Evolutionary conservation across 331 rosid genomes (phyloP), one percentile per base, ranked within the genome.

Genomic region (Cydonia oblonga): DNA sequence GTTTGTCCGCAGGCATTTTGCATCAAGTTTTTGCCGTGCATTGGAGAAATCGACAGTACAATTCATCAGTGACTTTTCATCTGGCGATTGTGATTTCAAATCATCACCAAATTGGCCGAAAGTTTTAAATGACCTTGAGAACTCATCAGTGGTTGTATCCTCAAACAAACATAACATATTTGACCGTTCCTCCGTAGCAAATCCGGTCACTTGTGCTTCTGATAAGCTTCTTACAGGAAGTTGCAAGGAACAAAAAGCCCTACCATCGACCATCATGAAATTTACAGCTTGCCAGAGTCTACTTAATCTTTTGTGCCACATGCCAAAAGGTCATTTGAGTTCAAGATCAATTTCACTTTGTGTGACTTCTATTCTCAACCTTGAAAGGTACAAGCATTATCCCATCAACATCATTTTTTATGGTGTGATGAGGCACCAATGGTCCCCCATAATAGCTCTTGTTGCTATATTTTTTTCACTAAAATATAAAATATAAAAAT

Each of bases 1-100:
- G 97, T 89, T 89, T 93, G 88, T 85, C 79, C 22, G 85, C 95
- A 89, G 95, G 89, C 78, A 78, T 72, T 78, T 93, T 72, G 90
- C 92, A 75, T 82, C 84, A 20, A 83, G 84, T 76, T 85, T 89
- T 64, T 93, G 97, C 84, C 72, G 51, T 64, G 89, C 86, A 58
- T 69, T 93, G 83, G 87, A 86, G 86, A 82, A 85, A 76, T 81
- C 78, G 7, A 86, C 80, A 73, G 67, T 71, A 7, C 85, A 78
- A 2, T 75, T 82, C 58, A 78, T 80, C 73, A 52, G 75, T 66
- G 80, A 76, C 71, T 23, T 69, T 64, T 58, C 81, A 14, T 67
- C 62, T 52, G 38, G 82, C 42, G 76, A 83, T 70, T 59, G 75
- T 81, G 79, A 80, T 63, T 83, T 88, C 51, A 84, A 20, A 77